phyloP scores from a whole-genome alignment of 257 asterid genomes.

The Henckelia pumila region DNA sequence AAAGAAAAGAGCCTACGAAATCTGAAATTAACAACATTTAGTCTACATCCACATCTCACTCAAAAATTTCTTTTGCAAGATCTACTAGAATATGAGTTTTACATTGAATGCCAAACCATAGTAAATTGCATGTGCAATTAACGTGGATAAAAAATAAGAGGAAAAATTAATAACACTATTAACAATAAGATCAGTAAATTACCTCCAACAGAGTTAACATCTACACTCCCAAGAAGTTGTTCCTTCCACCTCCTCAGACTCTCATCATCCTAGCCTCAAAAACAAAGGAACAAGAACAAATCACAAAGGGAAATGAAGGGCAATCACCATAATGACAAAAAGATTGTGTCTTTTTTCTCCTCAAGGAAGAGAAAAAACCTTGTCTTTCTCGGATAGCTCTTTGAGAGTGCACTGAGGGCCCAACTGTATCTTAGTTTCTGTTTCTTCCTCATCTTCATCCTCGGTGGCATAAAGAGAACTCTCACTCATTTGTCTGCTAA shows the following conservation, averaged over 20 bases:
- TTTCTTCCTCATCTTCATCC: slow-evolving; percentile 85
- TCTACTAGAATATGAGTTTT: slow-evolving; percentile 21
- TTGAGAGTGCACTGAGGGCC: slow-evolving; percentile 94
- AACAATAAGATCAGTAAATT: no score
- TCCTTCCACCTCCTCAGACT: slow-evolving; percentile 98
- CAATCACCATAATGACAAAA: background rate
- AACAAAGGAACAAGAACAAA: slow-evolving; percentile 16
- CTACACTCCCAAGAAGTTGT: slow-evolving; percentile 94
- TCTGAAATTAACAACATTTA: background rate
- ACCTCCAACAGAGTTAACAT: slow-evolving; percentile 86
- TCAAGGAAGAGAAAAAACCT: slow-evolving; percentile 39
- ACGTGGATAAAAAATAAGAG: background rate
- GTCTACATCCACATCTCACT: background rate
- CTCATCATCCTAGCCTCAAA: slow-evolving; percentile 72
- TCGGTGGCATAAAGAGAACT: slow-evolving; percentile 62
- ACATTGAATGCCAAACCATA: background rate
- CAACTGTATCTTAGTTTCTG: slow-evolving; percentile 61
- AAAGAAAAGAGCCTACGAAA: background rate
- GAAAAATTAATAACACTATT: background rate
- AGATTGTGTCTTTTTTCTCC: background rate
- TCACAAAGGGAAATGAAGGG: slow-evolving; percentile 1
- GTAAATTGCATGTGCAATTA: background rate
- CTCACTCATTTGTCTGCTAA: slow-evolving; percentile 69
- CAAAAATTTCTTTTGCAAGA: slow-evolving; percentile 14
- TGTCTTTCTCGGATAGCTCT: slow-evolving; percentile 83